Evolutionary conservation across 1,284 basidiomycete genomes (phyloP).

Genomic region (Ceratobasidium papillatum): DNA sequence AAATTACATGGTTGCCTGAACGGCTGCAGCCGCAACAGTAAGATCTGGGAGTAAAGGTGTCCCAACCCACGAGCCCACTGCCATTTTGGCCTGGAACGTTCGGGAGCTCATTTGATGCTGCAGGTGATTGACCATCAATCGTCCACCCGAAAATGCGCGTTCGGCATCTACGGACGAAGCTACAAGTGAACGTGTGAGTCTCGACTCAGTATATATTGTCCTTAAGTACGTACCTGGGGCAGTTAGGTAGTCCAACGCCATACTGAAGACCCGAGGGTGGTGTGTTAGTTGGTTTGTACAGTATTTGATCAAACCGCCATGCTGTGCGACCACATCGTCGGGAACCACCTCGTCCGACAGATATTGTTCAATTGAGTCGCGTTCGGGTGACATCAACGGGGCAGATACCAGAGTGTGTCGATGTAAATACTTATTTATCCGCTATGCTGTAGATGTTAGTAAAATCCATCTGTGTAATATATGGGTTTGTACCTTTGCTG

Average conservation of each 20-base stretch:
- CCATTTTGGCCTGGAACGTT: slow-evolving; percentile 8
- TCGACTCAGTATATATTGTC: no score
- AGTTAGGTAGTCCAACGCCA: slow-evolving; percentile 8
- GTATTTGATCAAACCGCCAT: slow-evolving; percentile 10
- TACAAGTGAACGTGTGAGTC: no score
- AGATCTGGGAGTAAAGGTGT: not conserved
- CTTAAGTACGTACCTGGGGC: slow-evolving; percentile 11
- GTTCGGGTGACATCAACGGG: no score
- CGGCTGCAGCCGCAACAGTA: no score
- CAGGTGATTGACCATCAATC: slow-evolving; percentile 3
- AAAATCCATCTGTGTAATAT: no score
- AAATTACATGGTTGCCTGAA: no score
- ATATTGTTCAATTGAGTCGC: slow-evolving; percentile 2
- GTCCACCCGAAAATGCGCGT: not conserved
- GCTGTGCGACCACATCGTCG: not conserved
- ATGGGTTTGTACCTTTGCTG: slow-evolving; percentile 6
- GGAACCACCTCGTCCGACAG: not conserved
- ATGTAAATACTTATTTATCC: not conserved
- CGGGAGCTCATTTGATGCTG: slow-evolving; percentile 13
- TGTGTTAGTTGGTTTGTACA: not conserved
- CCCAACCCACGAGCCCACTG: slow-evolving; percentile 2
- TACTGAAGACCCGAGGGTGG: not conserved
- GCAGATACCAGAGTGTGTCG: not conserved
- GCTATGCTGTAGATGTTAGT: not conserved
- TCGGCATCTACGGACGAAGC: slow-evolving; percentile 11